Conservation (phyloP, 1,284 basidiomycete species). For the Pascua sp. region DNA sequence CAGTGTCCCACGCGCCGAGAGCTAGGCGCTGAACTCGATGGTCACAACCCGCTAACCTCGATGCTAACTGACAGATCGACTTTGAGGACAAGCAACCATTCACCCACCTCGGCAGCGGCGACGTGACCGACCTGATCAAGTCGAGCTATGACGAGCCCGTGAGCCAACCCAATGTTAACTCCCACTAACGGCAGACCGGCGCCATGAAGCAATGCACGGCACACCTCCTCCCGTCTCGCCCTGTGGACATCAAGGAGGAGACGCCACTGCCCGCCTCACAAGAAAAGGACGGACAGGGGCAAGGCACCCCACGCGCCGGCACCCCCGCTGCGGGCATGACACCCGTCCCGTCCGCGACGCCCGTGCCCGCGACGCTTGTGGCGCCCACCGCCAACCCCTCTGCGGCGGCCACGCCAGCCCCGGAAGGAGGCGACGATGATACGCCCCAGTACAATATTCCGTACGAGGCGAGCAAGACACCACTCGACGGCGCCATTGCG, state of each 20-base stretch:
- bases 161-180: conserved; percentile 10
- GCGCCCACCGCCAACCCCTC: conserved; percentile 13
- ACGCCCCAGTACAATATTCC: conserved; percentile 17
- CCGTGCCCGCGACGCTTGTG: conserved; percentile 3
- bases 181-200: conserved; percentile 57
- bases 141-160: conserved; percentile 44
- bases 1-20: no score
- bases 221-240: conserved; percentile 59
- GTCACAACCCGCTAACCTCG: conserved; percentile 22
- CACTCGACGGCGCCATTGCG: conserved; percentile 90
- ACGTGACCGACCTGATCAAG: conserved; percentile 47
- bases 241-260: conserved; percentile 6
- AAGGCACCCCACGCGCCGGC: not conserved
- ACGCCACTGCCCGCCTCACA: conserved; percentile 5
- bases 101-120: conserved; percentile 36
- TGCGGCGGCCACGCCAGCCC: conserved; percentile 15
- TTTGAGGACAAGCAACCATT: conserved; percentile 65
- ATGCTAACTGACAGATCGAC: conserved; percentile 56
- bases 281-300: not conserved
- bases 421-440: conserved; percentile 14
- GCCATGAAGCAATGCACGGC: conserved; percentile 83
- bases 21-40: no score
- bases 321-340: not conserved
- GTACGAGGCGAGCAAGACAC: conserved; percentile 82
- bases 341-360: not conserved